Evolutionary conservation across 306 rosid species (phyloP), one percentile per base, ranked within the genome.

Genomic region (Rubus idaeus): DNA sequence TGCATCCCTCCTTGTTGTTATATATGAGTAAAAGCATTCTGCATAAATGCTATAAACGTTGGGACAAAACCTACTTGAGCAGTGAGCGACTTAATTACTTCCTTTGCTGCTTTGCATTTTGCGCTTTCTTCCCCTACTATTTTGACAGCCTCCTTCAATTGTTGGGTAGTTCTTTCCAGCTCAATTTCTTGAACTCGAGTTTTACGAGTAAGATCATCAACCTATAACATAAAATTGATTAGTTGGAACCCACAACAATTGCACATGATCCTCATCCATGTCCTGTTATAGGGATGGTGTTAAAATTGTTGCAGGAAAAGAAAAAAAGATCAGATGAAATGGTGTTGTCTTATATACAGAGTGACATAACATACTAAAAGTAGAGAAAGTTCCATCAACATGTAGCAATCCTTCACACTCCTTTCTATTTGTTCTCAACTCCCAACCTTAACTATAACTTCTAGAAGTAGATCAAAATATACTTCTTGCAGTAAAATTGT

Each of bases 81-180:
- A 56, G 98, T 93, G 55, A 96, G 97, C 0, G 96, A 91, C 79
- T 87, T 96, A 79, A 91, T 93, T 76, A 96, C 98, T 88, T 93
- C 98, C 88, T 96, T 96, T 68, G 98, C 98, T 8, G 91, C 93
- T 86, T 87, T 93, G 81, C 93, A 89, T 86, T 86, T 96, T 65
- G 87, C 80, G 76, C 90, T 84, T 86, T 93, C 98, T 75, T 91
- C 97, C 62, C 88, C 93, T 46, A 91, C 96, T 75, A 91, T 77
- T 80, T 92, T 90, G 67, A 89, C 83, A 67, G 98, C 97, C 75
- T 96, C 99, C 79, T 89, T 89, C 71, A 94, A 88, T 82, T 89
- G 93, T 74, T 89, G 89, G 30, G 97, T 83, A 56, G 91, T 89
- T 83, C 89, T 90, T 83, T 87, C 91, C 79, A 93, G 77, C 77